Evolutionary conservation across 176 grass and related monocot genomes (phyloP).

Genomic region (Luzula sylvatica): DNA sequence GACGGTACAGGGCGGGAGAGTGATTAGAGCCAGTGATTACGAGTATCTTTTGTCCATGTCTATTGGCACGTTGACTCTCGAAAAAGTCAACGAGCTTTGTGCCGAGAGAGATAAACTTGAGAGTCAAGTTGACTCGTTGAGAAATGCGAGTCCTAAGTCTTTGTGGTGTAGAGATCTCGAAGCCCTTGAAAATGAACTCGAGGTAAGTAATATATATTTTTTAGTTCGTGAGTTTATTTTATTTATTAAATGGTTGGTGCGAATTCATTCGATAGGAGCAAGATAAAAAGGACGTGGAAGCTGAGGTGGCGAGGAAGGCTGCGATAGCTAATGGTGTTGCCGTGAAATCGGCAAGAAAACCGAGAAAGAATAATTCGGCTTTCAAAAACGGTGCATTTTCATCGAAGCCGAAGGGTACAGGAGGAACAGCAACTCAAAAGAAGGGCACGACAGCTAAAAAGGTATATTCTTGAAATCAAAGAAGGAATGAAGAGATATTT

Average conservation of each 20-base stretch:
- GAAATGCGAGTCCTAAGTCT: slow-evolving; percentile 22
- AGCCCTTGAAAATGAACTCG: slow-evolving; percentile 56
- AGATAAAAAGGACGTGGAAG: slow-evolving; percentile 21
- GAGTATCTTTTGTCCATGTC: slow-evolving; percentile 76
- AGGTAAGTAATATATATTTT: slow-evolving; percentile 39
- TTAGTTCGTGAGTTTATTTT: neutral
- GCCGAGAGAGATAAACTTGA: slow-evolving; percentile 35
- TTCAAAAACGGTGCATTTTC: slow-evolving; percentile 1
- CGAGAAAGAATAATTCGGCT: slow-evolving; percentile 32
- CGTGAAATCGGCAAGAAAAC: slow-evolving; percentile 19
- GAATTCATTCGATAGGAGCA: slow-evolving; percentile 26
- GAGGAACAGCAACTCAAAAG: slow-evolving; percentile 24
- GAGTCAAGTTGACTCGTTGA: slow-evolving; percentile 36
- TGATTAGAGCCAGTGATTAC: slow-evolving; percentile 35
- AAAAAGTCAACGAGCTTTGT: slow-evolving; percentile 46
- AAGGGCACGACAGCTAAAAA: slow-evolving; percentile 28
- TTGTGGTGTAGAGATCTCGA: slow-evolving; percentile 84
- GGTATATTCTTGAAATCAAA: slow-evolving; percentile 6
- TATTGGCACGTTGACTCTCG: slow-evolving; percentile 61
- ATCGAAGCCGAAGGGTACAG: slow-evolving; percentile 8
- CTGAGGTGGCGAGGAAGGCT: slow-evolving; percentile 16
- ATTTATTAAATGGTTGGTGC: neutral
- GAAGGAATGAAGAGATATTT: too few relatives aligned
- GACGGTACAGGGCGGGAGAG: slow-evolving; percentile 7
- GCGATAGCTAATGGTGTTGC: neutral